These are phyloP conservation scores for Auricularia cornea DNA, from an alignment of 768 basidiomycete genomes.

Conservation along the genomic window DNA sequence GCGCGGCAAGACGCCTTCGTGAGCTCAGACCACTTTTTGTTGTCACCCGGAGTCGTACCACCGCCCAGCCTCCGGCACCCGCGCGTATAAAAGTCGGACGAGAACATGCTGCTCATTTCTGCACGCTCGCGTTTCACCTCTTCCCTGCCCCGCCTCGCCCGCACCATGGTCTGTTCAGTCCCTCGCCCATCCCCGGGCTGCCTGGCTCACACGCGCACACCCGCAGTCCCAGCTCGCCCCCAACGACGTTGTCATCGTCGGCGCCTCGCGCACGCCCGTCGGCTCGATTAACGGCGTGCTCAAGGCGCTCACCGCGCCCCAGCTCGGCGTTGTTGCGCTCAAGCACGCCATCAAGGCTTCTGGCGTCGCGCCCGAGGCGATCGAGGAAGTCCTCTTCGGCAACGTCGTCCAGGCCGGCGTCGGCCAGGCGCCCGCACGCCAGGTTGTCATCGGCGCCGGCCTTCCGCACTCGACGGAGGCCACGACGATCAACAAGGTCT, in stretches of 20 bases:
- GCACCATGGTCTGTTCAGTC: neutral
- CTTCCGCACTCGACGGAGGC: constrained; percentile 81
- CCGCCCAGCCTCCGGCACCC: neutral
- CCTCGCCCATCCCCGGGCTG: neutral
- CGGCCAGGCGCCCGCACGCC: constrained; percentile 96
- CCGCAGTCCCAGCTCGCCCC: constrained; percentile 30
- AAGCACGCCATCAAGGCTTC: constrained; percentile 83
- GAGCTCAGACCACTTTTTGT: neutral
- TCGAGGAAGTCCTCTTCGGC: constrained; percentile 97
- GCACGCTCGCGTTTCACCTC: neutral
- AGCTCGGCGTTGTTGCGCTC: constrained; percentile 82
- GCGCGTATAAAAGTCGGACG: neutral
- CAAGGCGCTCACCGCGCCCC: constrained; percentile 80
- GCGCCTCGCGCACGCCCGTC: constrained; percentile 89
- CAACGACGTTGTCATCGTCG: constrained; percentile 87
- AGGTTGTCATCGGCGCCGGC: constrained; percentile 90
- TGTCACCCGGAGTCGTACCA: neutral
- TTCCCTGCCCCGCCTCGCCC: neutral
- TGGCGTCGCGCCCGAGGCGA: constrained; percentile 66
- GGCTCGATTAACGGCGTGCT: constrained; percentile 87
- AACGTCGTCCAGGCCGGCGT: constrained; percentile 97
- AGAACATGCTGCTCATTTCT: neutral
- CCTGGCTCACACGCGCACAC: neutral
- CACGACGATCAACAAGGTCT: constrained; percentile 99
- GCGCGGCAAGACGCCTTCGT: neutral